Base-by-base conservation (phyloP, 1,284 basidiomycete genomes). In the Flammula alnicola region DNA sequence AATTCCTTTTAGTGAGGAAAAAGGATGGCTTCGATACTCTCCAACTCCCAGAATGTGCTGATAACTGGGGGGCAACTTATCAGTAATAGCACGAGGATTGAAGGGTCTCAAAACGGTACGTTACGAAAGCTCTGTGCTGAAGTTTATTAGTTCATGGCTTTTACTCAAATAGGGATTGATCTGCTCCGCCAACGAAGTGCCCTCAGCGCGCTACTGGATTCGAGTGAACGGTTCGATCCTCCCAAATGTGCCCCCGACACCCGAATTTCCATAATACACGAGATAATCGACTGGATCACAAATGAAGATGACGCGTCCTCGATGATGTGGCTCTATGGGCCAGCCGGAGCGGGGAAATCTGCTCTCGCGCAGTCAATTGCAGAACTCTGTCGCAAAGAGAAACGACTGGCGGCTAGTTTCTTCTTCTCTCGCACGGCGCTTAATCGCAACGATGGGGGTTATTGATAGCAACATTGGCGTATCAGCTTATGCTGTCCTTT, bases 261-360 rank as follows among this genome's bases (percentile, higher is more conserved):
- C n/a, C n/a, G n/a, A n/a, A n/a, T n/a, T n/a, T n/a, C n/a, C n/a
- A n/a, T n/a, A n/a, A 30, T 7, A 7, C 7, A 30, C 27, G n/a
- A 30, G 19, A 31, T 39, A 7, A 39, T 39, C 27, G 41, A 50
- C 33, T 33, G 22, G 37, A 32, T 49, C 12, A n/a, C 7, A 7
- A n/a, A 8, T n/a, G 27, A 30, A 30, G 14, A 25, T 5, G 9
- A 40, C 11, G 14, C 6, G 9, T 12, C 31, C 11, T 38, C 11
- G 8, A 35, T 44, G 4, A 4, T 44, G 7, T 50, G 52, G 43
- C 23, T 54, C 2, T 41, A 41, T n/a, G 52, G 51, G 4, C 29
- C 46, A 10, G 51, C 46, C 2, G 51, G 52, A 3, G 48, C 52
- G 2, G 55, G 57, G 2, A 59, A 57, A 33, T 53, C 57, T 5